Evolutionary conservation across 192 early-diverging fungal genomes (phyloP).

Genomic region (Umbelopsis isabellina): DNA sequence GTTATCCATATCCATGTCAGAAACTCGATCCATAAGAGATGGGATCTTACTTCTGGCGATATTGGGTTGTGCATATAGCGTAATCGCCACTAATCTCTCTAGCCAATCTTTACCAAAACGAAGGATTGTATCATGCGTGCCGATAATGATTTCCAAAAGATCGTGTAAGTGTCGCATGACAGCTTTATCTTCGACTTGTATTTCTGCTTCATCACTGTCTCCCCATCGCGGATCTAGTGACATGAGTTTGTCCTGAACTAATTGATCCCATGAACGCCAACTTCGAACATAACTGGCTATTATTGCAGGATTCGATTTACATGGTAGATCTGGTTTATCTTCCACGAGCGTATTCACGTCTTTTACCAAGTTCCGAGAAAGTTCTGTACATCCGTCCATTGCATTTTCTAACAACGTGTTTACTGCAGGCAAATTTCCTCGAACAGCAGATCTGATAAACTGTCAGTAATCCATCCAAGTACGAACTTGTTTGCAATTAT

Average conservation of each 20-base stretch:
- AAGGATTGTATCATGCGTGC: conserved; percentile 4
- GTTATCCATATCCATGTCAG: not conserved
- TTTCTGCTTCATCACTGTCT: not conserved
- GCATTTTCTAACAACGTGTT: not conserved
- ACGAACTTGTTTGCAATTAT: no score
- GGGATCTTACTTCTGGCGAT: not conserved
- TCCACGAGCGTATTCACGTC: not conserved
- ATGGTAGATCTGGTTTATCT: conserved; percentile 5
- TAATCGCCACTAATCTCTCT: not conserved
- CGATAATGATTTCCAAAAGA: conserved; percentile 2
- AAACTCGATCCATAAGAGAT: not conserved
- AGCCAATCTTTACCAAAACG: conserved; percentile 1
- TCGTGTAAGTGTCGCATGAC: not conserved
- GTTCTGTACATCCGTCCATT: not conserved
- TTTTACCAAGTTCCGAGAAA: not conserved
- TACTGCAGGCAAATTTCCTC: not conserved
- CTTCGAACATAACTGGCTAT: conserved; percentile 10
- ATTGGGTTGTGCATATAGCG: not conserved
- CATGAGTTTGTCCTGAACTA: not conserved
- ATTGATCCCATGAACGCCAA: conserved; percentile 12
- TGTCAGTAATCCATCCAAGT: no score
- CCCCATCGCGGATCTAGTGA: conserved; percentile 14
- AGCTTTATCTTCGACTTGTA: not conserved
- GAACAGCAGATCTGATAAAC: not conserved
- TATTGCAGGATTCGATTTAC: not conserved